Evolutionary conservation across 345 rosid species (phyloP), one percentile per base, ranked within the genome.

Genomic region (Acer yangbiense): DNA sequence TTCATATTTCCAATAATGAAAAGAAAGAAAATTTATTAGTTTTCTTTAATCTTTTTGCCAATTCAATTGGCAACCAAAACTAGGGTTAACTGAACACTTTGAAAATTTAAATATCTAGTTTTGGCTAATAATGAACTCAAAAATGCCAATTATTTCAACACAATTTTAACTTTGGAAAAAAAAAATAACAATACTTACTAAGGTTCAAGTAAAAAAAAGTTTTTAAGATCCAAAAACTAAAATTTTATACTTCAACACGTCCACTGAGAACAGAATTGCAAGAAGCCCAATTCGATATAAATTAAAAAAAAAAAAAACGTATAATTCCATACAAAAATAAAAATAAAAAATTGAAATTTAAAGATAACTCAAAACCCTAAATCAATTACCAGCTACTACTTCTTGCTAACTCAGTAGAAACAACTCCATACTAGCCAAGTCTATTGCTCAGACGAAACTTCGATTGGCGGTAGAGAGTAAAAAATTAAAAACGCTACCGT

Each of bases 381-480:
- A 29, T 43, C 29, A 41, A 78, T 65, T 72, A 72, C 81, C 77
- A 72, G 68, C 55, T 44, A 13, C 52, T 23, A 62, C 63, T 48
- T 65, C 54, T 9, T 12, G 8, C 52, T 68, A 61, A 61, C 60
- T 50, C 41, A 68, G 8, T 61, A 29, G 35, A 55, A 20, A 54
- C 9, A 25, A 52, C 55, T 58, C 54, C 39, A 29, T 16, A 63
- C 39, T 11, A 48, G 41, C 48, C 71, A 71, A 66, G 23, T 75
- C 72, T 46, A 46, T 10, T 18, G 21, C 23, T 66, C 46, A 16
- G 13, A 44, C 20, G 14, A 65, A 43, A 61, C 54, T 39, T 60
- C 50, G 14, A 63, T 35, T 35, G 23, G 10, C 32, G 1, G 17
- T 61, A 16, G 39, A 8, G 23, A 52, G 55, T 20, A 32, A 20